These are phyloP conservation scores for Metarhizium brunneum DNA, from an alignment of 2,329 filamentous ascomycete genomes.

Conservation along the genomic window DNA sequence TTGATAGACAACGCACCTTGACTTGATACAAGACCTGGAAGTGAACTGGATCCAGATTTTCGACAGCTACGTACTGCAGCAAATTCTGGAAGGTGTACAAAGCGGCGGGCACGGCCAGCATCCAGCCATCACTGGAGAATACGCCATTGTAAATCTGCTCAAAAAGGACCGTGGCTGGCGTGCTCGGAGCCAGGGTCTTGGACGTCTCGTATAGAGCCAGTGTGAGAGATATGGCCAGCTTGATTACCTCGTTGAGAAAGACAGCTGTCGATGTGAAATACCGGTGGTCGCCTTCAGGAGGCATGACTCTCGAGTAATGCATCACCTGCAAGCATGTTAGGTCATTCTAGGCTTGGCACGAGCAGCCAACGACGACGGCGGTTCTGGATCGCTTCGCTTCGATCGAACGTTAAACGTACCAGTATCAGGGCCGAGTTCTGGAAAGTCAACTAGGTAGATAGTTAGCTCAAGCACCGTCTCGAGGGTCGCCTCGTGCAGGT, in stretches of 20 bases:
- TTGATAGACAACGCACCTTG: slow-evolving; percentile 44
- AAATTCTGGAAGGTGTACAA: slow-evolving; percentile 89
- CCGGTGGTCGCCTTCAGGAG: slow-evolving; percentile 69
- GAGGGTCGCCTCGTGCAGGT: background rate
- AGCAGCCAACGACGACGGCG: background rate
- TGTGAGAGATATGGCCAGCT: slow-evolving; percentile 76
- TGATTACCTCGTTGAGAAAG: slow-evolving; percentile 86
- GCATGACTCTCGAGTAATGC: slow-evolving; percentile 94
- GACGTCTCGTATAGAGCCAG: slow-evolving; percentile 85
- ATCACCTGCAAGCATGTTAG: slow-evolving; percentile 51
- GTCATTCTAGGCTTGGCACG: background rate
- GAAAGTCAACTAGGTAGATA: slow-evolving; percentile 50
- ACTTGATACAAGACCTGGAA: slow-evolving; percentile 92
- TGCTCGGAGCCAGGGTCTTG: slow-evolving; percentile 64
- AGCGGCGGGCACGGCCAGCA: slow-evolving; percentile 77
- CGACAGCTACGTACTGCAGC: slow-evolving; percentile 85
- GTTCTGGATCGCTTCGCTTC: background rate
- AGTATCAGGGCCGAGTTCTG: slow-evolving; percentile 72
- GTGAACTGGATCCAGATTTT: slow-evolving; percentile 83
- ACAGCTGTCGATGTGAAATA: slow-evolving; percentile 93
- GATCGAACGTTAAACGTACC: slow-evolving; percentile 29
- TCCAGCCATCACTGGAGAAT: slow-evolving; percentile 89
- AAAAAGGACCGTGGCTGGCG: slow-evolving; percentile 71
- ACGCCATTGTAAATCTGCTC: slow-evolving; percentile 70
- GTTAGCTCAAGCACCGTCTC: slow-evolving; percentile 7